phyloP scores from a whole-genome alignment of 202 grass and related monocot species.

The Hordeum pubiflorum region DNA sequence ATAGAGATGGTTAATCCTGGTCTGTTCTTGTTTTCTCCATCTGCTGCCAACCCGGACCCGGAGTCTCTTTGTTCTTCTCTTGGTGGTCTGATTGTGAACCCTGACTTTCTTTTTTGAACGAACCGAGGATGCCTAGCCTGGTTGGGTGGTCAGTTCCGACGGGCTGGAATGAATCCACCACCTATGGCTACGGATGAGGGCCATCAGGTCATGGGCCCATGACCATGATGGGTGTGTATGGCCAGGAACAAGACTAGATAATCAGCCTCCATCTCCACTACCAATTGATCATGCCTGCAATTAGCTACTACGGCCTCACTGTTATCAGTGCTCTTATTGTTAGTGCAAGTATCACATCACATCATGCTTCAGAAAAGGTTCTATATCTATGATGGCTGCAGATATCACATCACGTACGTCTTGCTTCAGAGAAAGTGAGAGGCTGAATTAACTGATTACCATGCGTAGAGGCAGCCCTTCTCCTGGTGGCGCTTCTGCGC shows the following conservation, averaged over 20 bases:
- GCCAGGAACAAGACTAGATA: no score
- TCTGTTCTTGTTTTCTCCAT: not conserved
- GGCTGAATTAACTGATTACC: constrained; percentile 30
- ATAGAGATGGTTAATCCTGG: not conserved
- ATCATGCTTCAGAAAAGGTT: no score
- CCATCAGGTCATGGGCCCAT: not conserved
- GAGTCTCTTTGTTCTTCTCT: no score
- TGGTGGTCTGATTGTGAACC: not conserved
- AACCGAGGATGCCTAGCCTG: not conserved
- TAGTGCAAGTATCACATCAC: not conserved
- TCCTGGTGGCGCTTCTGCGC: constrained; percentile 52
- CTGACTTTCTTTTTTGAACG: not conserved
- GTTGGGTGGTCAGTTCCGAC: not conserved
- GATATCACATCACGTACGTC: not conserved
- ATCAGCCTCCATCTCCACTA: not conserved
- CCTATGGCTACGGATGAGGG: not conserved
- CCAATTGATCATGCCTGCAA: not conserved
- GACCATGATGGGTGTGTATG: not conserved
- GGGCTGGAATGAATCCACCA: not conserved
- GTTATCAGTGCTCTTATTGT: not conserved
- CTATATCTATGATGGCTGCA: not conserved
- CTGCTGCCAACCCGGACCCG: no score
- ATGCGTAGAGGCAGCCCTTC: constrained; percentile 79
- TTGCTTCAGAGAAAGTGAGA: not conserved
- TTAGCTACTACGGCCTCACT: not conserved